Conservation (phyloP, 768 basidiomycete genomes). For the Tricholoma furcatifolium region DNA sequence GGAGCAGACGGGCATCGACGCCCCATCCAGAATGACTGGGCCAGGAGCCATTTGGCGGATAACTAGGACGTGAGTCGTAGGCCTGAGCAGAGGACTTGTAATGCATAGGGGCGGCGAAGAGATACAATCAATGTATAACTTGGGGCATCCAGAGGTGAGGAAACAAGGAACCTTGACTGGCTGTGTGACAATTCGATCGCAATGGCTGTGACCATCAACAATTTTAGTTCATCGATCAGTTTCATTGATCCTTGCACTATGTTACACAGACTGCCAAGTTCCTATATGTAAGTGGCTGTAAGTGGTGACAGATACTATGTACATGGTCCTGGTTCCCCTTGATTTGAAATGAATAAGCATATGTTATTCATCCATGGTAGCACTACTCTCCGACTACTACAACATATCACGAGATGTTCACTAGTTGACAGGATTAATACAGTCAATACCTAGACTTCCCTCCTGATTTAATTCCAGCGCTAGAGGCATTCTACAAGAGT, state of each 20-base stretch:
- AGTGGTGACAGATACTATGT: no score
- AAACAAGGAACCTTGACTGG: neutral
- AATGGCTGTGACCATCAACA: constrained; percentile 12
- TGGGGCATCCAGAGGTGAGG: constrained; percentile 9
- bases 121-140: constrained; percentile 8
- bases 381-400: no score
- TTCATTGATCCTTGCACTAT: constrained; percentile 11
- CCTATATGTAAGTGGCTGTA: no score
- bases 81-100: constrained; percentile 24
- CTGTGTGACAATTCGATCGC: neutral
- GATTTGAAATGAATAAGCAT: no score
- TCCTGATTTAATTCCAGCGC: no score
- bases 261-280: neutral
- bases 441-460: no score
- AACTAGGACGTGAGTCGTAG: constrained; percentile 21
- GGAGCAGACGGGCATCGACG: constrained; percentile 27
- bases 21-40: constrained; percentile 27
- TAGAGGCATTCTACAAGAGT: no score
- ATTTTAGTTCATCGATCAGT: neutral
- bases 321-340: no score
- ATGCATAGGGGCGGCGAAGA: constrained; percentile 18
- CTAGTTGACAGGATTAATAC: no score
- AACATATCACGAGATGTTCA: no score
- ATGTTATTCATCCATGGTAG: no score
- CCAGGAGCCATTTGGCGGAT: constrained; percentile 19